These are phyloP conservation scores for Gigaspora rosea DNA, from an alignment of 192 early-diverging fungal genomes.

Conservation along the genomic window DNA sequence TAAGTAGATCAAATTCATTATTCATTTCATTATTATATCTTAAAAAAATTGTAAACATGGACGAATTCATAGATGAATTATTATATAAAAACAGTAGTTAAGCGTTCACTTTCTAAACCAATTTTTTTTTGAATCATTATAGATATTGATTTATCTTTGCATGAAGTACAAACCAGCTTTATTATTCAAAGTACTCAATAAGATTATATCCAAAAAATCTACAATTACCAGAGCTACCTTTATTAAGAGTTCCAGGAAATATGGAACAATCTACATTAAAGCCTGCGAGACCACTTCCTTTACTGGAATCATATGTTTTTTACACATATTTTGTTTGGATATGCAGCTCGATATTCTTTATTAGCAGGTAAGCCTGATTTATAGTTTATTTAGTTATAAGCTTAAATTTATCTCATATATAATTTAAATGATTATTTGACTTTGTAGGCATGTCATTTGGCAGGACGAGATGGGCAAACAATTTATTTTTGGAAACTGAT, in stretches of 20 bases:
- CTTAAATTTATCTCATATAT: not conserved
- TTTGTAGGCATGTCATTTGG: not conserved
- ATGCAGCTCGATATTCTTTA: conserved; percentile 1
- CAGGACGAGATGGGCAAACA: not conserved
- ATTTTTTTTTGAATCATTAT: not conserved
- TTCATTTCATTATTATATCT: too few relatives aligned
- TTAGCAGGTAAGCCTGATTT: conserved; percentile 4
- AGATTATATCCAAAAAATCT: not conserved
- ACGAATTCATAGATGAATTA: too few relatives aligned
- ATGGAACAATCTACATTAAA: not conserved
- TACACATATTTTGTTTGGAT: conserved; percentile 17
- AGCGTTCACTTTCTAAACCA: too few relatives aligned
- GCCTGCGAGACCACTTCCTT: not conserved
- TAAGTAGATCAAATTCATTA: too few relatives aligned
- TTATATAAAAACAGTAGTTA: too few relatives aligned
- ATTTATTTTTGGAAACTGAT: not conserved
- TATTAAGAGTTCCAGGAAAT: not conserved
- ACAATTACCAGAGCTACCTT: not conserved
- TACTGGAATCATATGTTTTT: conserved; percentile 25
- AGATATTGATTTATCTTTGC: conserved; percentile 1
- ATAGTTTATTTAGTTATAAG: not conserved
- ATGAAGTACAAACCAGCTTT: not conserved
- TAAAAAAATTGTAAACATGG: too few relatives aligned
- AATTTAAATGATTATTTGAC: not conserved
- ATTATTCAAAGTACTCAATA: not conserved